Evolutionary conservation across 805 yeast species (phyloP), one percentile per base, ranked within the genome.

Genomic region (Lachancea nothofagi): DNA sequence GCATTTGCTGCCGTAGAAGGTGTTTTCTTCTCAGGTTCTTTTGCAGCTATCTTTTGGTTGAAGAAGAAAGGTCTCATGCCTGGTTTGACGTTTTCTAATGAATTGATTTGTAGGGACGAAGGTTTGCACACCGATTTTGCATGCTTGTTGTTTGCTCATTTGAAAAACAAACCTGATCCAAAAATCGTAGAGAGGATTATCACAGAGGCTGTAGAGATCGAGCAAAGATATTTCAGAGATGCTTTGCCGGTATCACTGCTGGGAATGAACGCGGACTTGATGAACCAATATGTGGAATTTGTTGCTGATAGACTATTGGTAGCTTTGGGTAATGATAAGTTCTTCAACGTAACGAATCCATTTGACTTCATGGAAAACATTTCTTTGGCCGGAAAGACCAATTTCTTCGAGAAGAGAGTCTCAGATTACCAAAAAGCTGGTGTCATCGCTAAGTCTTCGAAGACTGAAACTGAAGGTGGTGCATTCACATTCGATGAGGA

Each of bases 1-100:
- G 98, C 98, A 14, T 90, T 93, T 61, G 97, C 97, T 47, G 97
- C 98, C 47, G 96, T 90, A 45, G 98, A 90, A 71, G 98, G 98
- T 72, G 86, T 93, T 48, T 90, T 90, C 80, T 90, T 90, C 76
- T 83, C 95, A 33, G 98, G 98, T 49, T 93, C 97, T 2, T 90
- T 90, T 63, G 98, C 98, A 36, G 88, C 97, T 39, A 88, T 90
- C 62, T 90, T 90, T 74, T 90, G 98, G 98, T 79, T 90, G 61
- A 90, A 93, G 79, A 90, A 90, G 79, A 83, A 96, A 67, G 98
- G 98, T 64, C 74, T 90, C 62, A 90, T 90, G 98, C 97, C 98
- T 26, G 98, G 98, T 61, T 75, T 90, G 57, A 90, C 97, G 31
- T 93, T 90, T 76, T 89, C 97, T 41, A 90, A 90, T 69, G 98